Evolutionary conservation across 1,139 yeast genomes (phyloP).

Genomic region (Groenewaldozyma auringiensis): DNA sequence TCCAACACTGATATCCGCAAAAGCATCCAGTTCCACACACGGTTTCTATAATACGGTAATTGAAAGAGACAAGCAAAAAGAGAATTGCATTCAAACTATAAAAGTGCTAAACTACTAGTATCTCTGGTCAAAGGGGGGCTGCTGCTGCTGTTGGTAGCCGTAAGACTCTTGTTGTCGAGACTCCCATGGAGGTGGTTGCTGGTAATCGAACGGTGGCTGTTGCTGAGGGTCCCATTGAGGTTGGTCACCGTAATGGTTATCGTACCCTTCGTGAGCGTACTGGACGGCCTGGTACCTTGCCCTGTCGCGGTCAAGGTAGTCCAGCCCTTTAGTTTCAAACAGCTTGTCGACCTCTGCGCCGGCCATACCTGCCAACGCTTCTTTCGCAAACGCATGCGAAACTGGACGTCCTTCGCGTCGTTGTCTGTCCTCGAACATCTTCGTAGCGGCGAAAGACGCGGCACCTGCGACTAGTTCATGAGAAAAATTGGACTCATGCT

Average conservation of each 20-base stretch:
- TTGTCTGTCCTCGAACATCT: slow-evolving; percentile 23
- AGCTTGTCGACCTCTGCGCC: slow-evolving; percentile 30
- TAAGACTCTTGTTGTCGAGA: too few relatives aligned
- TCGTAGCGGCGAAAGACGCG: slow-evolving; percentile 27
- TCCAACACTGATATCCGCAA: not conserved
- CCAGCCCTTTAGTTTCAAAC: slow-evolving; percentile 26
- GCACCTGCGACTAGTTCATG: slow-evolving; percentile 29
- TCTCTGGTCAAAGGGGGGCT: slow-evolving; percentile 14
- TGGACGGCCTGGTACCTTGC: slow-evolving; percentile 22
- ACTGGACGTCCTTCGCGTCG: slow-evolving; percentile 26
- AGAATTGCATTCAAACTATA: too few relatives aligned
- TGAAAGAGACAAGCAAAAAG: too few relatives aligned
- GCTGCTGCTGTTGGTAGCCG: slow-evolving; percentile 15
- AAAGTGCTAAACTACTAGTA: too few relatives aligned
- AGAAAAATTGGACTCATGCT: slow-evolving; percentile 22
- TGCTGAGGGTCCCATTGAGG: slow-evolving; percentile 23
- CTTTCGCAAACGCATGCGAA: slow-evolving; percentile 24
- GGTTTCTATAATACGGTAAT: not conserved
- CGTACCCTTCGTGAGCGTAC: slow-evolving; percentile 21
- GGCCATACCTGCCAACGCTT: slow-evolving; percentile 26
- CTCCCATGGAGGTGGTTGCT: not conserved
- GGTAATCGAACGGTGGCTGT: slow-evolving; percentile 16
- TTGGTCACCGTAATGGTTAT: slow-evolving; percentile 25
- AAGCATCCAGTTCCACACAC: not conserved
- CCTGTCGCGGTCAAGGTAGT: slow-evolving; percentile 35